Evolutionary conservation across 2,329 filamentous ascomycete species (phyloP), one percentile per base, ranked within the genome.

Genomic region (Elsinoe perseae): DNA sequence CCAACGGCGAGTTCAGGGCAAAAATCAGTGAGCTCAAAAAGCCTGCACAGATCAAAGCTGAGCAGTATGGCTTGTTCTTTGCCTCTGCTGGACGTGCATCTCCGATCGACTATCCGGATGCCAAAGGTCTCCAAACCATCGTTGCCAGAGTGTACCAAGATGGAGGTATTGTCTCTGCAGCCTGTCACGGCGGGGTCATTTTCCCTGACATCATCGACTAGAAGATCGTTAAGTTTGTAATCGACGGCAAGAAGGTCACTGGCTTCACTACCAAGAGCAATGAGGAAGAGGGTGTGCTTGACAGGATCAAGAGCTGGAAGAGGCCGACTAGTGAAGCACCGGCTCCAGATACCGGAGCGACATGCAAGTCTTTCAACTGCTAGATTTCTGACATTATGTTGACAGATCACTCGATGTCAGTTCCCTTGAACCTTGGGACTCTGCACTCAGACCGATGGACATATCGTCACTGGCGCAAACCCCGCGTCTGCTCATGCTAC

Each of bases 21-120:
- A 76, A 77, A 63, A 65, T 77, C 8, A 75, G 77, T 61, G 67
- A 69, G 32, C 66, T 76, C 61, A 60, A 66, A 50, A 72, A 70
- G 57, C 68, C 74, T 1, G 56, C 62, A 1, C 68, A 70, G 18
- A 36, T 75, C 14, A 68, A 73, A 38, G 61, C 56, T n/a, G 52
- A 58, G 14, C 58, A 65, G 46, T 61, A 60, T 58, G 72, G 72
- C 30, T 57, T 74, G n/a, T 74, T 74, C 65, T 74, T 69, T 60
- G 72, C 72, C 4, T 70, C 67, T 3, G 73, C 72, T 1, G 73
- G 73, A 14, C 74, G 77, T 56, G 75, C 75, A 1, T 67, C 73
- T 1, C 60, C 77, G 48, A 71, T 77, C 53, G 75, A 77, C 61
- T 77, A 76, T 60, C 74, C 75, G 4, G 68, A 66, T 27, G 73